These are phyloP conservation scores for Miscanthus lutarioriparius DNA, from an alignment of 176 grass and related monocot genomes.

Conservation along the genomic window DNA sequence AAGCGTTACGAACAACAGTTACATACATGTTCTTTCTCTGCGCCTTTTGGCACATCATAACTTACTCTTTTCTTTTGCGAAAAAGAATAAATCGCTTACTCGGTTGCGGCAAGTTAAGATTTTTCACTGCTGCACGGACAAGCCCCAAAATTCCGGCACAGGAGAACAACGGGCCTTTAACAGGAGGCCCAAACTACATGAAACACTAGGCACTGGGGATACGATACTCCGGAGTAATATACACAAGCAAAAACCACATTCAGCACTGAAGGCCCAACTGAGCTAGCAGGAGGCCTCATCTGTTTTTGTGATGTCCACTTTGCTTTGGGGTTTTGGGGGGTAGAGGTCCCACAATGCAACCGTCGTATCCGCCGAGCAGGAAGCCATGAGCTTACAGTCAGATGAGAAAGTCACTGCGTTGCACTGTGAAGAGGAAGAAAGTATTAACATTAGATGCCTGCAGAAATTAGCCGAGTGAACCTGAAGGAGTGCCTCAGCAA, in stretches of 20 bases:
- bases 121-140: neutral
- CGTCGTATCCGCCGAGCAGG: slow-evolving; percentile 74
- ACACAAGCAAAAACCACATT: neutral
- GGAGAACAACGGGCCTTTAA: neutral
- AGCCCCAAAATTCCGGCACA: neutral
- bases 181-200: neutral
- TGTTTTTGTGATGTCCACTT: neutral
- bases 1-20: neutral
- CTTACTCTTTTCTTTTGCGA: neutral
- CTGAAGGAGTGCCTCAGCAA: neutral
- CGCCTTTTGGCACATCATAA: neutral
- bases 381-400: slow-evolving; percentile 85
- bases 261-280: neutral
- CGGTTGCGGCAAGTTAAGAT: neutral
- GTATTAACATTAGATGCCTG: neutral
- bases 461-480: neutral
- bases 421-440: slow-evolving; percentile 47
- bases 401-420: slow-evolving; percentile 73
- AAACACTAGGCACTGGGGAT: neutral
- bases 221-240: too few species aligned
- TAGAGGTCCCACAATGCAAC: slow-evolving; percentile 86
- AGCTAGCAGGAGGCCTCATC: neutral
- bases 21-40: too few species aligned
- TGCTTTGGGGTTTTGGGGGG: slow-evolving; percentile 47
- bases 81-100: neutral